Evolutionary conservation across 2,329 filamentous ascomycete genomes (phyloP), one percentile per base, ranked within the genome.

Genomic region (Alternaria triticimaculans): DNA sequence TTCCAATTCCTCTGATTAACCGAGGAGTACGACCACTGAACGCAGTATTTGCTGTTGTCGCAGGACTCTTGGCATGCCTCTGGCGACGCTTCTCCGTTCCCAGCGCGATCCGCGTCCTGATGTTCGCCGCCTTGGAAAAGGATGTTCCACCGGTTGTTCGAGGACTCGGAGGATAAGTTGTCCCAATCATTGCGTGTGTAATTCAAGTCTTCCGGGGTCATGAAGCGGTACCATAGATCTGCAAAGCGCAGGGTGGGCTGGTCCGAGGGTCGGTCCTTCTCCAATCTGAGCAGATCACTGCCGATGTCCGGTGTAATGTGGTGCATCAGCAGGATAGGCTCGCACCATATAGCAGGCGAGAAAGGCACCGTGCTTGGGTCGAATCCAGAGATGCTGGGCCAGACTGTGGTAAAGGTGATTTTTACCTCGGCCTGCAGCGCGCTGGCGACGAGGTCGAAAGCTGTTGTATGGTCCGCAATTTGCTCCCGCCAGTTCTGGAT

Each of bases 391-490:
- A 77, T 72, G 23, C 62, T 67, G 2, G 86, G 85, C 81, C 83
- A 87, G 1, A 83, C 80, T 66, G 79, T 83, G 7, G 79, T 77
- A 28, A 86, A 73, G 7, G 76, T 74, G 6, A 87, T 78, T 23
- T 82, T 83, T 5, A 82, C 79, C 62, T 86, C 84, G 3, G 72
- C 67, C 48, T 70, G 66, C 12, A 87, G 68, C 4, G 83, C 81
- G 62, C 83, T 84, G 18, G 82, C 82, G 4, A 87, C 75, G 7
- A 87, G 81, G 51, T 84, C 84, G 58, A 86, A 84, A 2, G 84
- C 84, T 0, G 84, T 84, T 78, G 82, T 84, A 65, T 86, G 82
- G 30, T 71, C 65, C n/a, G 76, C 76, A 0, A 85, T 86, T 60
- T 80, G 82, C 2, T 79, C 72, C 63, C 86, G 80, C 70, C 84